phyloP scores from a whole-genome alignment of 169 alveolate genomes.

The Cryptosporidium sp. region DNA sequence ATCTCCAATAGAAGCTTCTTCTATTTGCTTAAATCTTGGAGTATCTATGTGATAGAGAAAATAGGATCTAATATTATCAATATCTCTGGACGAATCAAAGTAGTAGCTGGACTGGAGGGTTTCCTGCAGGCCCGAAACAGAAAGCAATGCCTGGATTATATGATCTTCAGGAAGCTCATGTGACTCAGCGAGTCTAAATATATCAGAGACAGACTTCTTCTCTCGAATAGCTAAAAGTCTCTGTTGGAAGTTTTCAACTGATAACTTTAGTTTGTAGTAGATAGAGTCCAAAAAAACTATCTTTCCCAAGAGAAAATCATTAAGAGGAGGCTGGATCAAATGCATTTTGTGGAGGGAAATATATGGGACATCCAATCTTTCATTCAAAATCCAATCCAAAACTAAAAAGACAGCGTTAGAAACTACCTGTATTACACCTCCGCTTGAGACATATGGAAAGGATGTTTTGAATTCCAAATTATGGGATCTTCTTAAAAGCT shows the following conservation, averaged over 20 bases:
- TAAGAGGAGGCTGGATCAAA: slow-evolving; percentile 59
- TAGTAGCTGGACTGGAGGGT: not conserved
- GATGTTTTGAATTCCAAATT: slow-evolving; percentile 50
- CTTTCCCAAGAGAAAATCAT: slow-evolving; percentile 66
- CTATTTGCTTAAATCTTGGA: slow-evolving; percentile 39
- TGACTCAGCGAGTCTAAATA: not conserved
- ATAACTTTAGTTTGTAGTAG: slow-evolving; percentile 42
- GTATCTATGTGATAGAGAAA: slow-evolving; percentile 58
- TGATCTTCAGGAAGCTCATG: slow-evolving; percentile 27
- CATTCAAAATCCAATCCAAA: slow-evolving; percentile 63
- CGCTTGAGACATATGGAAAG: slow-evolving; percentile 37
- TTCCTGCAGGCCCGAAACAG: slow-evolving; percentile 35
- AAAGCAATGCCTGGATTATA: not conserved
- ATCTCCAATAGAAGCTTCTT: not conserved
- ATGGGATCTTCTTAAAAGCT: slow-evolving; percentile 35
- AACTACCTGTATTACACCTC: slow-evolving; percentile 35
- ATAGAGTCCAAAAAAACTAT: slow-evolving; percentile 47
- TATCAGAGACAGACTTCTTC: not conserved
- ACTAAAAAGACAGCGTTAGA: slow-evolving; percentile 37
- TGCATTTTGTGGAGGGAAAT: slow-evolving; percentile 44
- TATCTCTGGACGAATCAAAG: slow-evolving; percentile 57
- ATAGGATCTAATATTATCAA: slow-evolving; percentile 45
- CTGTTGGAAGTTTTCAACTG: slow-evolving; percentile 17
- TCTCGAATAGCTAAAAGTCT: slow-evolving; percentile 1
- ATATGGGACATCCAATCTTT: slow-evolving; percentile 52